Base-by-base conservation (phyloP, 257 asterid species). In the Ophiorrhiza pumila region DNA sequence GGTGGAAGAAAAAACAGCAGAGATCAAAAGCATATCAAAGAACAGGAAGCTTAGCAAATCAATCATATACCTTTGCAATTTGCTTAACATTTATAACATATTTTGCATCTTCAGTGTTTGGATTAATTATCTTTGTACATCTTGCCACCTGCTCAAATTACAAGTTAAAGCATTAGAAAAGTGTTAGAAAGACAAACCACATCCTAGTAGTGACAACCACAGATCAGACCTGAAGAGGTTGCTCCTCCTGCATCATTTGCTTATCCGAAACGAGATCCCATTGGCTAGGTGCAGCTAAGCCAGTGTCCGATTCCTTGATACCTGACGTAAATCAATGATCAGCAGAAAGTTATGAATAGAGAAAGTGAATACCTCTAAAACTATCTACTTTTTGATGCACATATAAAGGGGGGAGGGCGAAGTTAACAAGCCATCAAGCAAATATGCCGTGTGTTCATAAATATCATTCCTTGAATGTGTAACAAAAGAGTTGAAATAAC, bases 231-330 rank as follows among this genome's bases (percentile, higher is more conserved):
- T 90, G 98, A 72, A 92, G 97, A 49, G 98, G 97, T 77, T 92
- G 87, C 80, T 94, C 97, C 86, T 91, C 99, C 87, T 94, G 97
- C 99, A 94, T 91, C 99, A 94, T 94, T 80, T 94, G 99, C 80
- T 94, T 91, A 79, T 94, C 99, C 23, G 99, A 94, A 65, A 91
- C 98, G 74, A 94, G 96, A 84, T 94, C 99, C 98, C 99, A 94
- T 68, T 90, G 99, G 76, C 99, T 94, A 15, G 99, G 99, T 43
- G 95, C 96, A 80, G 99, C 97, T 84, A 94, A 82, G 69, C 99
- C 98, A 71, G 98, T 93, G 85, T 92, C 97, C 37, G 97, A 92
- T 75, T 92, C 97, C 87, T 91, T 92, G 77, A 92, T 92, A 65
- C 96, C 97, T 91, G 79, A 49, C 37, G 81, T 20, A 37, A 73